Percentiles rank a stretch among this genome's conserved stretches.
Evolutionary conservation across 169 alveolate genomes (phyloP).

Genomic region (Amoebophrya sp.): DNA sequence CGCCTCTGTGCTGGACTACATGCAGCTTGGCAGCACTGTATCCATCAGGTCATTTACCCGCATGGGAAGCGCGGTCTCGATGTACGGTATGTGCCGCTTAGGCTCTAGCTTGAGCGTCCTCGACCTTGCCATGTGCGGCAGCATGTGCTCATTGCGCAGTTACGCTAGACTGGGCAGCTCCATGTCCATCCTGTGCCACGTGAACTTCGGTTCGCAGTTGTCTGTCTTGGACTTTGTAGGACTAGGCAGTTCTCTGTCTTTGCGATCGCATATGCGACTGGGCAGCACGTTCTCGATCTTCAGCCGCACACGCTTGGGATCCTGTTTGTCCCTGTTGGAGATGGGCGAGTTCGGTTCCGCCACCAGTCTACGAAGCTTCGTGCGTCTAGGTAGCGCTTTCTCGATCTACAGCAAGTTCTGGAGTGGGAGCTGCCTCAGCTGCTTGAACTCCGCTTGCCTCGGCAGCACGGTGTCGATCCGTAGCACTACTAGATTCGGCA

Average conservation of each 20-base stretch:
- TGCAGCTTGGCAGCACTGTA: constrained; percentile 23
- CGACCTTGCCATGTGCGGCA: not conserved
- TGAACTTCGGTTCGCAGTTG: not conserved
- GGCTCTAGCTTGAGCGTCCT: not conserved
- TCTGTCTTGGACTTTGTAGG: not conserved
- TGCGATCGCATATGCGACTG: not conserved
- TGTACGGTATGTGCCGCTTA: constrained; percentile 26
- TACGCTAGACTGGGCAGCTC: not conserved
- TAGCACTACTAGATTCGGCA: not conserved
- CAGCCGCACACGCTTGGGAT: constrained; percentile 30
- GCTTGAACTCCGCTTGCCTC: not conserved
- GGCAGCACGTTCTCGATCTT: constrained; percentile 35
- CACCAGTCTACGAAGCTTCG: not conserved
- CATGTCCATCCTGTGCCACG: not conserved
- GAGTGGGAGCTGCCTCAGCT: not conserved
- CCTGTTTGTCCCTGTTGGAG: not conserved
- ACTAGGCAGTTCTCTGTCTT: not conserved
- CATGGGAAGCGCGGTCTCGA: not conserved
- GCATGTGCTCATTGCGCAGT: not conserved
- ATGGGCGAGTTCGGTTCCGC: not conserved
- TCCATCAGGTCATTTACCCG: not conserved
- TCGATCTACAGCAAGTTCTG: not conserved
- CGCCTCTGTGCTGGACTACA: constrained; percentile 13
- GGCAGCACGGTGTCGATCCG: constrained; percentile 29
- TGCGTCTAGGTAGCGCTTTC: constrained; percentile 27